A percentile compares a stretch with the other conserved stretches of the same genome.
These are phyloP conservation scores for Thymus mandschuricus DNA, from an alignment of 257 asterid species.

Conservation along the genomic window DNA sequence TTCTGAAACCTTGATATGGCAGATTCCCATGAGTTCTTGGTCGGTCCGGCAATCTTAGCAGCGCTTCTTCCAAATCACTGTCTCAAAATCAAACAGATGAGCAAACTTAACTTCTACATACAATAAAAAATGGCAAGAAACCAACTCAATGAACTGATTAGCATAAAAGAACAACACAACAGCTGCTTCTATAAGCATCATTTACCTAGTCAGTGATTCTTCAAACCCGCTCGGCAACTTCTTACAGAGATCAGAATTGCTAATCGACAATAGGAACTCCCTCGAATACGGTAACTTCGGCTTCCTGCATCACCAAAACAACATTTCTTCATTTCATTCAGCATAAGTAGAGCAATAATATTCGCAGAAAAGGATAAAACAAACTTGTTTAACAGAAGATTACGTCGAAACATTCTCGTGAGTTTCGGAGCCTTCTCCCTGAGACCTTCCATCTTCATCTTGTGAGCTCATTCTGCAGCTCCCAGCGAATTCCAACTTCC, in stretches of 20 bases:
- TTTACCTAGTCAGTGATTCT: conserved; percentile 60
- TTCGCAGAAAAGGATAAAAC: conserved; percentile 15
- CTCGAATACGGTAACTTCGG: conserved; percentile 59
- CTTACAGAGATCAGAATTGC: conserved; percentile 70
- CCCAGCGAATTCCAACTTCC: conserved; percentile 20
- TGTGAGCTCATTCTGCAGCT: conserved; percentile 68
- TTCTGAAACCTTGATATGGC: conserved; percentile 60
- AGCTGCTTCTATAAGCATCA: neutral
- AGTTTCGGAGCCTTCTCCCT: conserved; percentile 37
- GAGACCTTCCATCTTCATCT: conserved; percentile 53
- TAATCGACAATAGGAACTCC: conserved; percentile 68
- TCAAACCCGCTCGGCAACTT: conserved; percentile 71
- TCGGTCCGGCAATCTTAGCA: conserved; percentile 59
- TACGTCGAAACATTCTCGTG: conserved; percentile 46
- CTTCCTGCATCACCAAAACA: conserved; percentile 57
- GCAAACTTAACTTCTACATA: conserved; percentile 27
- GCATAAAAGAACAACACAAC: neutral
- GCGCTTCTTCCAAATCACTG: conserved; percentile 72
- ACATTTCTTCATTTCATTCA: conserved; percentile 20
- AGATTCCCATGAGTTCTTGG: conserved; percentile 53
- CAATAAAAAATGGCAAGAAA: neutral
- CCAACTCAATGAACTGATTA: conserved; percentile 11
- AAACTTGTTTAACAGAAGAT: conserved; percentile 32
- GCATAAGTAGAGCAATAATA: neutral
- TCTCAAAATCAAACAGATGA: conserved; percentile 33